Evolutionary conservation across 371 early-diverging fungal genomes (phyloP).

Genomic region (Rhizomucor miehei): DNA sequence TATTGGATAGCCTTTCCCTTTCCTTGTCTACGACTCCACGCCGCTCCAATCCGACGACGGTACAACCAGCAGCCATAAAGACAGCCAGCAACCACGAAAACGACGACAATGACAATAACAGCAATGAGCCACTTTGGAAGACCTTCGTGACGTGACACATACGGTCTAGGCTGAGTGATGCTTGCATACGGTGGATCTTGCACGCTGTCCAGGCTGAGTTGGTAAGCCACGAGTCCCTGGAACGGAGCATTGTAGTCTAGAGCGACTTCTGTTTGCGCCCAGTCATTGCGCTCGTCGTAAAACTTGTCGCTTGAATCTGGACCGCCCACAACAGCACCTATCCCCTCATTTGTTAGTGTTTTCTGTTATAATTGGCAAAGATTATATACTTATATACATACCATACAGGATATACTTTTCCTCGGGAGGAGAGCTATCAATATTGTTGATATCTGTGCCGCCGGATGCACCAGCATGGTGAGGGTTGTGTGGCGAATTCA

Average conservation of each 20-base stretch:
- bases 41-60: background rate
- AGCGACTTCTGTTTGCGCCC: constrained; percentile 56
- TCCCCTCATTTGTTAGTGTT: too few relatives aligned
- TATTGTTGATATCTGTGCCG: constrained; percentile 42
- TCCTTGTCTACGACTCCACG: too few relatives aligned
- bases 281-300: constrained; percentile 52
- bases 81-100: constrained; percentile 16
- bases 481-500: constrained; percentile 61
- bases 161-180: constrained; percentile 38
- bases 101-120: constrained; percentile 40
- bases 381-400: background rate
- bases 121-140: constrained; percentile 45
- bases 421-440: constrained; percentile 38
- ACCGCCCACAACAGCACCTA: constrained; percentile 60
- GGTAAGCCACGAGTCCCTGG: constrained; percentile 58
- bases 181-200: constrained; percentile 55
- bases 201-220: constrained; percentile 36
- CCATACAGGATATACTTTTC: constrained; percentile 46
- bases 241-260: constrained; percentile 68
- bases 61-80: constrained; percentile 12
- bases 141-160: constrained; percentile 9
- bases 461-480: constrained; percentile 66
- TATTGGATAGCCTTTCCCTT: too few relatives aligned
- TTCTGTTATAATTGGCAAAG: background rate
- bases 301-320: constrained; percentile 56